Conservation (phyloP, 371 early-diverging fungal genomes). For the Mucor piriformis region DNA sequence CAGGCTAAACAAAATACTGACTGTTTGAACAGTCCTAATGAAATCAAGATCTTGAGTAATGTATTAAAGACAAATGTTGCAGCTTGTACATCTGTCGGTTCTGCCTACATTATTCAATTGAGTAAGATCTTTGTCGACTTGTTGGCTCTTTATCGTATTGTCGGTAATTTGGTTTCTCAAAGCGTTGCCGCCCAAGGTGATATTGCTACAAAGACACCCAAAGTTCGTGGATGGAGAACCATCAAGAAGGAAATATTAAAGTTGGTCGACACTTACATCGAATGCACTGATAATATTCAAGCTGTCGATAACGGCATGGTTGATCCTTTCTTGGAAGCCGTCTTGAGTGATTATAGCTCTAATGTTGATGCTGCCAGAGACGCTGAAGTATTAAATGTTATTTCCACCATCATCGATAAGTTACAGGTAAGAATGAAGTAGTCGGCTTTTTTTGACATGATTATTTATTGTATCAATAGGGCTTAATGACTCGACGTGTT, state of each 20-base stretch:
- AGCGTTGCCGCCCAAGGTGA: slow-evolving; percentile 66
- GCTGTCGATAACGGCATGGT: slow-evolving; percentile 81
- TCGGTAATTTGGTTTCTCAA: slow-evolving; percentile 83
- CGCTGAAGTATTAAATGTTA: slow-evolving; percentile 91
- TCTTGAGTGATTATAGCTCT: slow-evolving; percentile 84
- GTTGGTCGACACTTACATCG: slow-evolving; percentile 87
- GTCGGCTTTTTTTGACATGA: no score
- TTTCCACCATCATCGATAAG: slow-evolving; percentile 82
- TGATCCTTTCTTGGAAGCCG: slow-evolving; percentile 89
- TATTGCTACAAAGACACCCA: slow-evolving; percentile 90
- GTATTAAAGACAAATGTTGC: slow-evolving; percentile 95
- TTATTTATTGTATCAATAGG: slow-evolving; percentile 34
- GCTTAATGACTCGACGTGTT: slow-evolving; percentile 79
- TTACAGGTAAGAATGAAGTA: slow-evolving; percentile 52
- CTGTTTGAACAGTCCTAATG: slow-evolving; percentile 76
- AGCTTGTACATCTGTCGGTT: slow-evolving; percentile 87
- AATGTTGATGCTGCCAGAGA: slow-evolving; percentile 90
- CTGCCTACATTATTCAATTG: slow-evolving; percentile 84
- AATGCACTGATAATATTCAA: slow-evolving; percentile 75
- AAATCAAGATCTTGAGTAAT: slow-evolving; percentile 86
- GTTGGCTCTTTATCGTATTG: slow-evolving; percentile 86
- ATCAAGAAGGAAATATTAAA: slow-evolving; percentile 95
- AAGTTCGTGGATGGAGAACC: slow-evolving; percentile 87
- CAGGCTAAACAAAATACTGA: slow-evolving; percentile 74
- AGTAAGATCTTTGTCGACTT: slow-evolving; percentile 88